Conservation (phyloP, 768 basidiomycete species). For the Phanerochaete carnosa region DNA sequence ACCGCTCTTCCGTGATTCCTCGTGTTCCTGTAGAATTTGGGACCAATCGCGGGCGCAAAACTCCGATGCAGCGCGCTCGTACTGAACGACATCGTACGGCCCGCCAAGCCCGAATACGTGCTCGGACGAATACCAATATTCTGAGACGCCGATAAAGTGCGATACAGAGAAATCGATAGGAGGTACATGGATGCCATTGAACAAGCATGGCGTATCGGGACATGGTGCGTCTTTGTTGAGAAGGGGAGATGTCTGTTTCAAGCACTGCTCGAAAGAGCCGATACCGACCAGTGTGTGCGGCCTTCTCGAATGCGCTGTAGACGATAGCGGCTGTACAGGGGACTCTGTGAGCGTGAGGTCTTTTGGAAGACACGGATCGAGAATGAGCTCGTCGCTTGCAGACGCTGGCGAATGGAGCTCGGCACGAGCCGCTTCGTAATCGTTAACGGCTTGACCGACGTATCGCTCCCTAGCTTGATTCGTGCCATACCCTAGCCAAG, state of each 20-base stretch:
- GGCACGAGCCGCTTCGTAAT: constrained; percentile 44
- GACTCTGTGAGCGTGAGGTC: constrained; percentile 60
- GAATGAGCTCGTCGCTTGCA: constrained; percentile 39
- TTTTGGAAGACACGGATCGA: constrained; percentile 90
- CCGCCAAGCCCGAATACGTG: constrained; percentile 95
- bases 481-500: constrained; percentile 98
- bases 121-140: constrained; percentile 99
- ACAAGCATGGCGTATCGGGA: constrained; percentile 80
- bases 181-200: constrained; percentile 93
- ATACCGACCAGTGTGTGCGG: constrained; percentile 74
- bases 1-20: constrained; percentile 40
- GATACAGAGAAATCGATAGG: constrained; percentile 91
- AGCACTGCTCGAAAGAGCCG: constrained; percentile 86
- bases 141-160: constrained; percentile 94
- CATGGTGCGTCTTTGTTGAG: constrained; percentile 86
- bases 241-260: constrained; percentile 66
- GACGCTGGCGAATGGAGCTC: constrained; percentile 18
- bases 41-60: constrained; percentile 85
- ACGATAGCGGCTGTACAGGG: constrained; percentile 40
- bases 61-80: constrained; percentile 85
- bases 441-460: constrained; percentile 61
- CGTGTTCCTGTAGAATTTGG: constrained; percentile 67
- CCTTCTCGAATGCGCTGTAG: constrained; percentile 42
- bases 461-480: constrained; percentile 96
- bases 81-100: constrained; percentile 93